phyloP scores from a whole-genome alignment of 2,329 filamentous ascomycete species.

The Periconia macrospinosa region DNA sequence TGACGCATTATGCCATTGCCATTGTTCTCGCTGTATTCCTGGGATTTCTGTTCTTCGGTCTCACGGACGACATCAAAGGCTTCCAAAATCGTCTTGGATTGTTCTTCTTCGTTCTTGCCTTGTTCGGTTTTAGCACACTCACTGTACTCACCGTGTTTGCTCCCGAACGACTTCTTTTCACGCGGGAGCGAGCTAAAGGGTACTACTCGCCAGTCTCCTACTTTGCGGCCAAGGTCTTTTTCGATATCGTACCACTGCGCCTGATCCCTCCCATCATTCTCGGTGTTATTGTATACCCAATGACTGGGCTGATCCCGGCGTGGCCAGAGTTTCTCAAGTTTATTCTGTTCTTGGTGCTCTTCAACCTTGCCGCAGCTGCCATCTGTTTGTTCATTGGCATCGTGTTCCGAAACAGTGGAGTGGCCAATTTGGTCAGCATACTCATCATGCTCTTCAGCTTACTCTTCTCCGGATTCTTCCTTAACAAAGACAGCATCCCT shows the following conservation, averaged over 20 bases:
- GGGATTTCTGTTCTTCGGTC: constrained; percentile 92
- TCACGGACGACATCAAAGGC: constrained; percentile 93
- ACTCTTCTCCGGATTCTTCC: constrained; percentile 87
- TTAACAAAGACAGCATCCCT: constrained; percentile 94
- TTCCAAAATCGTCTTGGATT: constrained; percentile 97
- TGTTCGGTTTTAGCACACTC: constrained; percentile 95
- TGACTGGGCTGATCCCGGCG: constrained; percentile 88
- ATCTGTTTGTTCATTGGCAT: constrained; percentile 98
- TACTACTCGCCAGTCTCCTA: constrained; percentile 96
- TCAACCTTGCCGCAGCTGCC: constrained; percentile 90
- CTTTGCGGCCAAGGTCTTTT: constrained; percentile 94
- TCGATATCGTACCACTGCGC: constrained; percentile 92
- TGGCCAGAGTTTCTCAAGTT: constrained; percentile 87
- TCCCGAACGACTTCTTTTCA: constrained; percentile 84
- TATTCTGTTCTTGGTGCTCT: constrained; percentile 86
- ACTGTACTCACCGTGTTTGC: constrained; percentile 94
- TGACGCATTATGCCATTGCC: constrained; percentile 96
- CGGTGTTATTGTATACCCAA: constrained; percentile 94
- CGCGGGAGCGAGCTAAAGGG: constrained; percentile 91
- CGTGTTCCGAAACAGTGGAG: constrained; percentile 84
- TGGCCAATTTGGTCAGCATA: constrained; percentile 91
- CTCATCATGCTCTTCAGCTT: constrained; percentile 97
- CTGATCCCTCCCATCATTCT: constrained; percentile 94
- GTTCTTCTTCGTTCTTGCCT: constrained; percentile 94
- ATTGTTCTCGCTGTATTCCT: constrained; percentile 93